These are phyloP conservation scores for Zygosaccharomyces pseudobailii DNA, from an alignment of 1,139 yeast species.

Conservation along the genomic window DNA sequence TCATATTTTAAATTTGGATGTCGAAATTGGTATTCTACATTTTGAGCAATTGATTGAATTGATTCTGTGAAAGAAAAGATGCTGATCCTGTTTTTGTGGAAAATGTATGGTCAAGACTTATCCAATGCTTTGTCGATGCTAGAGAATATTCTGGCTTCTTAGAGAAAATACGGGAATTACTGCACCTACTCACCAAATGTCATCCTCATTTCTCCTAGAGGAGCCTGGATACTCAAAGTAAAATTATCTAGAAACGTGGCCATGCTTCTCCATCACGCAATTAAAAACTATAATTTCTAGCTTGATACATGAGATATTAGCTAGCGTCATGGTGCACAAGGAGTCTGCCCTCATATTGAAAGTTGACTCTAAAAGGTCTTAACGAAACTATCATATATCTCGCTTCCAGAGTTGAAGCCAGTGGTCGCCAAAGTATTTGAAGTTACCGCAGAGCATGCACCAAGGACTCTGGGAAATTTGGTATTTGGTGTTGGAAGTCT, in stretches of 20 bases:
- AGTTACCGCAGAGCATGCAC: constrained; percentile 13
- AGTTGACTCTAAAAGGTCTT: constrained; percentile 23
- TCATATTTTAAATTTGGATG: constrained; percentile 45
- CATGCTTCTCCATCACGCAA: constrained; percentile 47
- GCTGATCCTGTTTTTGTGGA: constrained; percentile 13
- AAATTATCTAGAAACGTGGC: constrained; percentile 43
- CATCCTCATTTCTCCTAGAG: constrained; percentile 28
- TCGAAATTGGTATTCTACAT: constrained; percentile 44
- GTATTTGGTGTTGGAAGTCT: constrained; percentile 46
- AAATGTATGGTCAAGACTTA: constrained; percentile 39
- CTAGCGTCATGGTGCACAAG: constrained; percentile 1
- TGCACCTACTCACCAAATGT: constrained; percentile 24
- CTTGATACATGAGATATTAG: constrained; percentile 13
- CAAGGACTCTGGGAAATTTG: constrained; percentile 43
- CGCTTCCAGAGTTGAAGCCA: constrained; percentile 25
- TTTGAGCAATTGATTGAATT: constrained; percentile 34
- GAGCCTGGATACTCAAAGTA: constrained; percentile 31
- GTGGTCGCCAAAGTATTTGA: constrained; percentile 26
- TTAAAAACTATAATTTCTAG: constrained; percentile 25
- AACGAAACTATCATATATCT: constrained; percentile 17
- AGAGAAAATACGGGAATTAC: constrained; percentile 43
- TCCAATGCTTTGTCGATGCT: constrained; percentile 49
- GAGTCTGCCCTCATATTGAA: constrained; percentile 10
- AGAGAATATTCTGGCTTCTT: constrained; percentile 56
- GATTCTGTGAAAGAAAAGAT: constrained; percentile 23